Evolutionary conservation across 2,329 filamentous ascomycete genomes (phyloP), one percentile per base, ranked within the genome.

Genomic region (Decorospora gaudefroyi): DNA sequence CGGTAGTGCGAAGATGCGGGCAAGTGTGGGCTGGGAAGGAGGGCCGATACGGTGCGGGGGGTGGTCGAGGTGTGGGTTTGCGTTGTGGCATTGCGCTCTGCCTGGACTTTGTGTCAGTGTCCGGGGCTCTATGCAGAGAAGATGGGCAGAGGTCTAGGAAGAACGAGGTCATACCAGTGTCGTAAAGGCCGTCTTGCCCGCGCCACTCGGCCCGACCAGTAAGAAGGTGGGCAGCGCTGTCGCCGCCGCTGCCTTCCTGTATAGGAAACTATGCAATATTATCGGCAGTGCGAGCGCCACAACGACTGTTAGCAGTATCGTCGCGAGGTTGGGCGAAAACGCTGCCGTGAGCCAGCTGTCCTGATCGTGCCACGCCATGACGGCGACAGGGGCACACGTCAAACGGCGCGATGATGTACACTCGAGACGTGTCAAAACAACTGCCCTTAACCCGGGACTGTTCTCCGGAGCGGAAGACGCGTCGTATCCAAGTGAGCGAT

Each of bases 181-280:
- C n/a, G 90, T 74, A 22, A 97, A 82, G 6, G 88, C 81, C 0
- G 93, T 97, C 76, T 97, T 99, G 62, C 93, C 93, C 35, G 83
- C 81, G 52, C 85, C 87, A 42, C 85, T 85, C 11, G 92, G 90
- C 1, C 93, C 93, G 34, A 91, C 69, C 29, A 96, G 80, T 7
- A 96, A 76, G 49, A 97, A 83, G 6, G 86, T 86, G 35, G 92
- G 90, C 17, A 87, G 80, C 11, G 42, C 51, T 10, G 77, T 78
- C 25, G 82, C 82, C 61, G 87, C 85, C 10, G 84, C 79, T 26
- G 80, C 80, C 35, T 82, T 78, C 42, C 80, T 81, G 69, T 90
- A 84, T 65, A 96, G 80, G 65, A 86, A 74, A 45, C 82, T 69
- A 75, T 97, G 93, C 33, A 96, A 77, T 41, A 95, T 66, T 38